These are phyloP conservation scores for Hondaea fermentalgiana DNA, from an alignment of 108 stramenopile species.

Conservation along the genomic window DNA sequence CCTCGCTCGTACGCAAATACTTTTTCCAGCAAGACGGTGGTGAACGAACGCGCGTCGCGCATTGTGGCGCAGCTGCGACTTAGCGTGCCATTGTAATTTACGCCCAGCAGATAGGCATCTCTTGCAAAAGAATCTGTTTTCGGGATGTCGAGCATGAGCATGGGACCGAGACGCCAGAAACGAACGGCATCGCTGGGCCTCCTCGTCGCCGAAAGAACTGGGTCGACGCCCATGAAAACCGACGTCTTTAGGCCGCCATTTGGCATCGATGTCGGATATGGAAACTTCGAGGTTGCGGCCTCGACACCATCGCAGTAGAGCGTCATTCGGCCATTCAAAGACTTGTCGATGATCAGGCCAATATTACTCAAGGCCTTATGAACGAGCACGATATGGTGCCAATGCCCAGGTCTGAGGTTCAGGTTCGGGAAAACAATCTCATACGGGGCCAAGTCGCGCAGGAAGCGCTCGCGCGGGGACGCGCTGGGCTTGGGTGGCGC, in stretches of 20 bases:
- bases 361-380: neutral
- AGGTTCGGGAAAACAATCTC: neutral
- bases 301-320: neutral
- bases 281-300: neutral
- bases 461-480: neutral
- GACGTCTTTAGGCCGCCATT: conserved; percentile 7
- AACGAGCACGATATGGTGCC: neutral
- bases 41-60: neutral
- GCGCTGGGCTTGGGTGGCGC: neutral
- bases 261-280: neutral
- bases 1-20: neutral
- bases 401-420: neutral
- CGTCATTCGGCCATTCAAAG: neutral
- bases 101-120: neutral
- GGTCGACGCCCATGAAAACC: neutral
- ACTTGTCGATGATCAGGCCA: neutral
- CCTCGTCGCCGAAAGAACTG: neutral
- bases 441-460: neutral
- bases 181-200: neutral
- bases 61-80: neutral
- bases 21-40: neutral
- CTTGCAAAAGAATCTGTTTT: neutral
- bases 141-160: neutral
- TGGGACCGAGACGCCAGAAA: conserved; percentile 9
- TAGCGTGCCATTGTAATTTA: neutral